Evolutionary conservation across 768 basidiomycete genomes (phyloP).

Genomic region (Wakefieldia striispora): DNA sequence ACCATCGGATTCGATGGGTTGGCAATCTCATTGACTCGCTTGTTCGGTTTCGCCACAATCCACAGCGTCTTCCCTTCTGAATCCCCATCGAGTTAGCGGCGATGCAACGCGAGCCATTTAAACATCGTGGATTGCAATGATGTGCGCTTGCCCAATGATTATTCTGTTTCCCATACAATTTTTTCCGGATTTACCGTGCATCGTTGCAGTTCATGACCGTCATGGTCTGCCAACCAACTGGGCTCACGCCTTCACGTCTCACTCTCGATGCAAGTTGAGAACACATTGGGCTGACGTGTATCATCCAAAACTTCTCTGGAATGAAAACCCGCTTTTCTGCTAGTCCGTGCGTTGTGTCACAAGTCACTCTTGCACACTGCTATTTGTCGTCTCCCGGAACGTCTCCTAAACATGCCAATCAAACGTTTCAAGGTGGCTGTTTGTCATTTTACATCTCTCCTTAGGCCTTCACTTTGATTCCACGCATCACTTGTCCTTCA

Average conservation of each 20-base stretch:
- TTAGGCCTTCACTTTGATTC: slow-evolving; percentile 5
- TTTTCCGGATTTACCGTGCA: slow-evolving; percentile 1
- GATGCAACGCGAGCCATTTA: background rate
- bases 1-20: background rate
- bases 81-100: background rate
- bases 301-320: background rate
- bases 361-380: background rate
- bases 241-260: background rate
- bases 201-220: slow-evolving; percentile 14
- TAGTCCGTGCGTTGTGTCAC: background rate
- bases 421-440: slow-evolving; percentile 24
- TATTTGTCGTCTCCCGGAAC: background rate
- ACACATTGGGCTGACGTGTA: too few species aligned
- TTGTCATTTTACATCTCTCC: slow-evolving; percentile 9
- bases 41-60: background rate
- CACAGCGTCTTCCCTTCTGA: background rate
- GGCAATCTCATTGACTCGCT: slow-evolving; percentile 1
- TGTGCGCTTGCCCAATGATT: background rate
- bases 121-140: slow-evolving; percentile 1
- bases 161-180: background rate
- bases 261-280: background rate
- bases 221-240: background rate
- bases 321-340: background rate
- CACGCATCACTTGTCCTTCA: slow-evolving; percentile 1
- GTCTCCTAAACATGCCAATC: slow-evolving; percentile 16